These are phyloP conservation scores for Sporothrix dimorphospora DNA, from an alignment of 2,329 filamentous ascomycete species.

Conservation along the genomic window DNA sequence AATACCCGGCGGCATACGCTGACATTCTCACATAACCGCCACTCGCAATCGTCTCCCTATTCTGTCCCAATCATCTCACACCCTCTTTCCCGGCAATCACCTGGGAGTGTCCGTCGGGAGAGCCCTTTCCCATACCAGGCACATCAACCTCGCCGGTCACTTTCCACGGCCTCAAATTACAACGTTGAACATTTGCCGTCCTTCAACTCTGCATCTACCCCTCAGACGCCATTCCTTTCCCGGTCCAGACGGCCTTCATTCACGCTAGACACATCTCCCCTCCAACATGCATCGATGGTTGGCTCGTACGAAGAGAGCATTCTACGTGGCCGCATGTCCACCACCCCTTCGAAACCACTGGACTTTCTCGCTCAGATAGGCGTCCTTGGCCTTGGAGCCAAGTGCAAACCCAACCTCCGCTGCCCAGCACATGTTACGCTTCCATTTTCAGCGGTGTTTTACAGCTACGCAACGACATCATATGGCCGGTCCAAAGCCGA, in stretches of 20 bases:
- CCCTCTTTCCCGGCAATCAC: conserved; percentile 41
- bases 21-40: conserved; percentile 57
- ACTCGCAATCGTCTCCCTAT: conserved; percentile 43
- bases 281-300: conserved; percentile 93
- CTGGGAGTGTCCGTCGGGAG: conserved; percentile 57
- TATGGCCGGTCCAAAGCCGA: conserved; percentile 66
- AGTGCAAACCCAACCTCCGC: conserved; percentile 81
- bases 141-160: conserved; percentile 75
- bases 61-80: conserved; percentile 28
- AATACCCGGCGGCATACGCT: conserved; percentile 70
- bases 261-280: conserved; percentile 71
- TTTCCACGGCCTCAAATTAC: conserved; percentile 62
- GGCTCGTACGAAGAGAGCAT: conserved; percentile 98
- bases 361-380: conserved; percentile 96
- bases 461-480: conserved; percentile 77
- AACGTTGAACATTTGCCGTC: conserved; percentile 32
- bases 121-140: conserved; percentile 69
- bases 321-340: conserved; percentile 92
- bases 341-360: conserved; percentile 86
- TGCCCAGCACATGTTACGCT: conserved; percentile 91
- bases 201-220: conserved; percentile 39
- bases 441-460: conserved; percentile 93
- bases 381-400: conserved; percentile 77
- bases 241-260: conserved; percentile 70
- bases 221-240: conserved; percentile 53